Conservation (phyloP, 2,329 filamentous ascomycete species). For the Fusarium buharicum region DNA sequence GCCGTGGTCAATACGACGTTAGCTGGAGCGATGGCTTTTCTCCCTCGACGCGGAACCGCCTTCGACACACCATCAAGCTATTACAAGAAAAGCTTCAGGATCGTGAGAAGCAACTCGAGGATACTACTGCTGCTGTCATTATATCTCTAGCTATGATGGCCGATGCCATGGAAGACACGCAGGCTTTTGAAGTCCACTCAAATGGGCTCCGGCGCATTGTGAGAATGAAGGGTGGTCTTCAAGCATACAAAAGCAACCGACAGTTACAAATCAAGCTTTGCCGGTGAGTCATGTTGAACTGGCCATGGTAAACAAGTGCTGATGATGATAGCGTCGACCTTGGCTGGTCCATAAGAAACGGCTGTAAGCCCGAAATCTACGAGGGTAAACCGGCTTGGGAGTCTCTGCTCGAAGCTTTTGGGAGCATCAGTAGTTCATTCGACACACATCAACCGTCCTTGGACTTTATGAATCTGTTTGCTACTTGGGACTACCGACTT, state of each 20-base stretch:
- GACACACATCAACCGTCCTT: constrained; percentile 1
- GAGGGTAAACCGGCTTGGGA: constrained; percentile 35
- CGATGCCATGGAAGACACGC: constrained; percentile 31
- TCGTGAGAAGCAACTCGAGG: constrained; percentile 21
- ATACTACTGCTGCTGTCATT: constrained; percentile 37
- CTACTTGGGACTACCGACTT: constrained; percentile 39
- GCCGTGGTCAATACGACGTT: neutral
- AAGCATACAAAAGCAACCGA: constrained; percentile 38
- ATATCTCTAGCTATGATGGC: constrained; percentile 40
- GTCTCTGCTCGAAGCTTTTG: constrained; percentile 15
- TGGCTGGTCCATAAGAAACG: constrained; percentile 43
- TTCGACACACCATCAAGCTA: constrained; percentile 32
- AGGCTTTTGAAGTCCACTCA: constrained; percentile 37
- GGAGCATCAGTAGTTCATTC: constrained; percentile 2
- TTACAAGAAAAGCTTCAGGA: constrained; percentile 36
- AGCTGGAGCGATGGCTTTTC: constrained; percentile 24
- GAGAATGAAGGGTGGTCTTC: constrained; percentile 42
- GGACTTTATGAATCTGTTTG: constrained; percentile 18
- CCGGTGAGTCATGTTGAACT: constrained; percentile 29
- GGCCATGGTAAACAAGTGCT: neutral
- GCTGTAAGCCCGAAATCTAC: constrained; percentile 41
- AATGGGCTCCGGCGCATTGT: constrained; percentile 43
- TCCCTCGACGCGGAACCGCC: constrained; percentile 10
- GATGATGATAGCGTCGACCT: constrained; percentile 41
- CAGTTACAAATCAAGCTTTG: constrained; percentile 47